A percentile compares a stretch with the other conserved stretches of the same genome.
These are phyloP conservation scores for Pseudopediastrum boryanum DNA, from an alignment of 139 green algal species.

Conservation along the genomic window DNA sequence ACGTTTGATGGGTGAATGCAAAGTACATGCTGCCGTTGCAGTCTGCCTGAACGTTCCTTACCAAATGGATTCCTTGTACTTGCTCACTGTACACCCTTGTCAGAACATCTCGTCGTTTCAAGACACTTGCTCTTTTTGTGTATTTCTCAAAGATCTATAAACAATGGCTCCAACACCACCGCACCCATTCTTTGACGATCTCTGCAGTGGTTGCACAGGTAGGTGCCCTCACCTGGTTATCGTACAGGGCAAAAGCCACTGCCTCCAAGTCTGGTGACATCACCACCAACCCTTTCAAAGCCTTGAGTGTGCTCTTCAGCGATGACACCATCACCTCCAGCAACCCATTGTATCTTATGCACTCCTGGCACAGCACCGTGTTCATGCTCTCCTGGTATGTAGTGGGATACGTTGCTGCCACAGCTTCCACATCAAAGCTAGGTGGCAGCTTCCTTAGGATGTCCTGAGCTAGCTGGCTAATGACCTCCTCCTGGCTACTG, in stretches of 20 bases:
- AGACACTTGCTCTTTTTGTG: too few relatives aligned
- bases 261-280: slow-evolving; percentile 84
- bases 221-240: slow-evolving; percentile 74
- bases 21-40: too few relatives aligned
- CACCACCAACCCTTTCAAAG: slow-evolving; percentile 75
- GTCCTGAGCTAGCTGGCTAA: slow-evolving; percentile 51
- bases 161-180: too few relatives aligned
- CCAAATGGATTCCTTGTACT: too few relatives aligned
- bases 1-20: too few relatives aligned
- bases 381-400: slow-evolving; percentile 89
- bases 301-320: slow-evolving; percentile 62
- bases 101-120: too few relatives aligned
- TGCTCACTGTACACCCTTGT: too few relatives aligned
- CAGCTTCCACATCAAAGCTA: slow-evolving; percentile 72
- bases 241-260: slow-evolving; percentile 72
- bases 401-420: slow-evolving; percentile 71
- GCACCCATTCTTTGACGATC: too few relatives aligned
- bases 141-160: too few relatives aligned
- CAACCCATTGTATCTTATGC: slow-evolving; percentile 77
- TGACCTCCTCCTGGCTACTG: slow-evolving; percentile 59
- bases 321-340: slow-evolving; percentile 61
- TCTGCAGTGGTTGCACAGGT: too few relatives aligned
- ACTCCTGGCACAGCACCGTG: slow-evolving; percentile 82
- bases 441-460: slow-evolving; percentile 59
- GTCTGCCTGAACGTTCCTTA: too few relatives aligned